phyloP scores from a whole-genome alignment of 192 early-diverging fungal species.

The Lobulomyces angularis region DNA sequence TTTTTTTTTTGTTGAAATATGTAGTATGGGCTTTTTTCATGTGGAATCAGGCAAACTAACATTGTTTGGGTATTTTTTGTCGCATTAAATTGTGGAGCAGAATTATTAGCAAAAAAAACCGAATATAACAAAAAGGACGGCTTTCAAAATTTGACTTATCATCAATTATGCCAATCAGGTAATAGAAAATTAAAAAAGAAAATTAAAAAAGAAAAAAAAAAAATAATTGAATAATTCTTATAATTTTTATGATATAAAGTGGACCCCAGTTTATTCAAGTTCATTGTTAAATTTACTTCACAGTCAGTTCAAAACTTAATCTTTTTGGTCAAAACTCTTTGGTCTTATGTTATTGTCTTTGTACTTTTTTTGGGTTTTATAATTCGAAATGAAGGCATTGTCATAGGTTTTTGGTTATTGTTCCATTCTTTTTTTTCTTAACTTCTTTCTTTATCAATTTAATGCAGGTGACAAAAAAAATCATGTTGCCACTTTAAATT shows the following conservation, averaged over 20 bases:
- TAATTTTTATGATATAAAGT: too few relatives aligned
- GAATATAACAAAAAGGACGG: too few relatives aligned
- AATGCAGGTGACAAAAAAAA: constrained; percentile 67
- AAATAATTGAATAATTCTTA: too few relatives aligned
- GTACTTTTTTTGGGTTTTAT: constrained; percentile 55
- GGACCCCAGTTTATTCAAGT: too few relatives aligned
- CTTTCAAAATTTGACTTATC: constrained; percentile 10
- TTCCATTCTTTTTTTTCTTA: too few relatives aligned
- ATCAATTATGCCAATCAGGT: constrained; percentile 6
- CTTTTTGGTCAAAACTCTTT: constrained; percentile 16
- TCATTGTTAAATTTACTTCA: not conserved
- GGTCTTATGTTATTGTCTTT: constrained; percentile 38
- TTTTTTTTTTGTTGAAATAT: not conserved
- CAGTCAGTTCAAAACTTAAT: not conserved
- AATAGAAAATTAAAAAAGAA: too few relatives aligned
- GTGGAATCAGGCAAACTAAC: constrained; percentile 86
- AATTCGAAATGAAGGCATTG: constrained; percentile 68
- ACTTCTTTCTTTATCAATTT: constrained; percentile 4
- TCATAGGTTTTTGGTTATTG: constrained; percentile 41
- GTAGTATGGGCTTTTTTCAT: constrained; percentile 19
- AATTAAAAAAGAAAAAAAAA: too few relatives aligned
- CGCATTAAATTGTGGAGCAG: too few relatives aligned
- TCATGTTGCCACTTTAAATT: constrained; percentile 64
- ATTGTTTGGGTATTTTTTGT: constrained; percentile 74
- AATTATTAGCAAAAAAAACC: too few relatives aligned